Evolutionary conservation across 192 early-diverging fungal genomes (phyloP).

Genomic region (Entomortierella beljakovae): DNA sequence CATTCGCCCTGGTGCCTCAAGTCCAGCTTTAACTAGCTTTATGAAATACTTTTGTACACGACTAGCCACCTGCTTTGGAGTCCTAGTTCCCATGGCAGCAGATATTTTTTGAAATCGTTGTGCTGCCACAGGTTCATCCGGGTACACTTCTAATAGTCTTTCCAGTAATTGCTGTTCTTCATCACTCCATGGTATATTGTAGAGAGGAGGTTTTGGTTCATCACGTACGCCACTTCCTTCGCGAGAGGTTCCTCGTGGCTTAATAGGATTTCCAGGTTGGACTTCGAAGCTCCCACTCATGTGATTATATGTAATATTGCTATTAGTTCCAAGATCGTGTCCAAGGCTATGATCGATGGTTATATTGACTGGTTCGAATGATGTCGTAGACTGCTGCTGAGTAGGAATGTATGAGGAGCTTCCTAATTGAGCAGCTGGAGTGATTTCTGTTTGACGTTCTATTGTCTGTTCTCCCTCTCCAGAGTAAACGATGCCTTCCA

Average conservation of each 20-base stretch:
- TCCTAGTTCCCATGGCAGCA: conserved; percentile 75
- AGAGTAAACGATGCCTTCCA: conserved; percentile 25
- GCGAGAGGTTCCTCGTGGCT: conserved; percentile 18
- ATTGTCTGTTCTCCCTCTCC: not conserved
- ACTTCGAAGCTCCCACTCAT: conserved; percentile 49
- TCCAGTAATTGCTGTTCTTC: conserved; percentile 74
- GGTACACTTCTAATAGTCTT: conserved; percentile 68
- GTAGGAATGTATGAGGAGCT: not conserved
- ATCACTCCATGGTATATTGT: conserved; percentile 79
- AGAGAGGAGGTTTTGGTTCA: conserved; percentile 62
- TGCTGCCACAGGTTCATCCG: conserved; percentile 77
- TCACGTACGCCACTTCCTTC: conserved; percentile 45
- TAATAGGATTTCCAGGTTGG: conserved; percentile 13
- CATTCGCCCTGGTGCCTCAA: conserved; percentile 75
- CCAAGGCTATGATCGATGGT: conserved; percentile 20
- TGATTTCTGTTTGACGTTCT: not conserved
- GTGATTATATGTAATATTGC: conserved; percentile 47
- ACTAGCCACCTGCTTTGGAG: conserved; percentile 79
- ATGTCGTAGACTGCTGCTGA: not conserved
- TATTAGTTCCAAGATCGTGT: conserved; percentile 2
- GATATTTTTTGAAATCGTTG: conserved; percentile 79
- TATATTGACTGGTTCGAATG: not conserved
- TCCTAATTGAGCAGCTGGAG: not conserved
- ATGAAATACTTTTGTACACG: conserved; percentile 86
- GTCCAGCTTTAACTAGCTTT: conserved; percentile 77